Evolutionary conservation across 2,329 filamentous ascomycete genomes (phyloP).

Genomic region (Davidsoniella eucalypti): DNA sequence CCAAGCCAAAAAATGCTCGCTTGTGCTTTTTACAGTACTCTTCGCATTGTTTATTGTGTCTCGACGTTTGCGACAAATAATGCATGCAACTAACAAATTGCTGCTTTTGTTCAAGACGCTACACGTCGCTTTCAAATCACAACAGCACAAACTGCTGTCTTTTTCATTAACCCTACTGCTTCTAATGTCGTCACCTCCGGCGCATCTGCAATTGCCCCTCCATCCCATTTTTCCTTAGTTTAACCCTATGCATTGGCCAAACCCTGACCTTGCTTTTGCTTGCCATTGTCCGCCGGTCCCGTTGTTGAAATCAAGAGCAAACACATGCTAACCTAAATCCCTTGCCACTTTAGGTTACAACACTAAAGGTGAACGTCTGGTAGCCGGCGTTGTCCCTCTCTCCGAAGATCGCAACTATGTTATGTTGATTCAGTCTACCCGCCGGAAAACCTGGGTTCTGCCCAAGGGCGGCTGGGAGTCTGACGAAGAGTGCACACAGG

Average conservation of each 20-base stretch:
- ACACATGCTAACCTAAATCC: slow-evolving; percentile 6
- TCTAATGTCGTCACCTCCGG: slow-evolving; percentile 3
- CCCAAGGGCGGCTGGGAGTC: slow-evolving; percentile 97
- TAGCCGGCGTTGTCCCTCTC: slow-evolving; percentile 85
- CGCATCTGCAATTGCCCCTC: slow-evolving; percentile 13
- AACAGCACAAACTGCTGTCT: background rate
- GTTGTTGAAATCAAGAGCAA: no score
- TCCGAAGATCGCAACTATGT: slow-evolving; percentile 76
- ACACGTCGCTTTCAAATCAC: background rate
- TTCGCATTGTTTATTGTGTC: background rate
- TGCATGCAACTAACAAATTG: background rate
- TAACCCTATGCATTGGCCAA: background rate
- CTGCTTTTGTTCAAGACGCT: background rate
- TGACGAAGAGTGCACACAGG: slow-evolving; percentile 74
- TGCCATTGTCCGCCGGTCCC: background rate
- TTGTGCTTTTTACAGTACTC: background rate
- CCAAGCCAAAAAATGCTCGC: background rate
- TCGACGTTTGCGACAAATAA: background rate
- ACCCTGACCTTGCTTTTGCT: background rate
- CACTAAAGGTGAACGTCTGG: slow-evolving; percentile 77
- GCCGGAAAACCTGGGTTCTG: slow-evolving; percentile 85
- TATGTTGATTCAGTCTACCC: slow-evolving; percentile 81
- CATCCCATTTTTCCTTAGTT: slow-evolving; percentile 9
- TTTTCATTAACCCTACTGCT: background rate
- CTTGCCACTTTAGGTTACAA: slow-evolving; percentile 56